These are phyloP conservation scores for Phenoliferia sp. DNA, from an alignment of 1,284 basidiomycete species.

Conservation along the genomic window DNA sequence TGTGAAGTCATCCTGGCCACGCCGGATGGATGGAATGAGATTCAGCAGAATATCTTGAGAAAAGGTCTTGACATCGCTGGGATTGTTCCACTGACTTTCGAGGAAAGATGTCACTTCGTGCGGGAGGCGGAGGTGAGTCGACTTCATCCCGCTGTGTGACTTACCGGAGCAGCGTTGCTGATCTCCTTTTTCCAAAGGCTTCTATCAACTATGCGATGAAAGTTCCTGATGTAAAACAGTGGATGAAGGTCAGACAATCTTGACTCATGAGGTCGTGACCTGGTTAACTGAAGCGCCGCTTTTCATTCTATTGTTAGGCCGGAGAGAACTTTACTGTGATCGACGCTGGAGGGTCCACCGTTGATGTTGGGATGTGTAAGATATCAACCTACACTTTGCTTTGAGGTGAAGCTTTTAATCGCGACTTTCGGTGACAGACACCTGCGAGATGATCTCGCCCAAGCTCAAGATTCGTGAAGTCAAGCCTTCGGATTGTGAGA, in stretches of 20 bases:
- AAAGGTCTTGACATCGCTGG: background rate
- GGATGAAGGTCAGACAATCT: background rate
- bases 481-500: background rate
- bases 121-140: background rate
- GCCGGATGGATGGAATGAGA: background rate
- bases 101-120: background rate
- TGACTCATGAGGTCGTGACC: too few species aligned
- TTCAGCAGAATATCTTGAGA: background rate
- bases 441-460: background rate
- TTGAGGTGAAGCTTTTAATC: background rate
- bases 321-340: background rate
- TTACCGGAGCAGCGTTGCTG: background rate
- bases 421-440: background rate
- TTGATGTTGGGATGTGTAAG: constrained; percentile 1
- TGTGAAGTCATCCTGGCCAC: background rate
- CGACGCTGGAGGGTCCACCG: background rate
- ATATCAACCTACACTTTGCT: background rate
- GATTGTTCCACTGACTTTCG: background rate
- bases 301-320: background rate
- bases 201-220: background rate
- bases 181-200: background rate
- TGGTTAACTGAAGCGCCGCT: background rate
- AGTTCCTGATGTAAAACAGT: background rate
- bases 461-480: background rate
- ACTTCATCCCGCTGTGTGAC: background rate